Evolutionary conservation across 2,329 filamentous ascomycete genomes (phyloP), one percentile per base, ranked within the genome.

Genomic region (Gnomoniopsis sp.): DNA sequence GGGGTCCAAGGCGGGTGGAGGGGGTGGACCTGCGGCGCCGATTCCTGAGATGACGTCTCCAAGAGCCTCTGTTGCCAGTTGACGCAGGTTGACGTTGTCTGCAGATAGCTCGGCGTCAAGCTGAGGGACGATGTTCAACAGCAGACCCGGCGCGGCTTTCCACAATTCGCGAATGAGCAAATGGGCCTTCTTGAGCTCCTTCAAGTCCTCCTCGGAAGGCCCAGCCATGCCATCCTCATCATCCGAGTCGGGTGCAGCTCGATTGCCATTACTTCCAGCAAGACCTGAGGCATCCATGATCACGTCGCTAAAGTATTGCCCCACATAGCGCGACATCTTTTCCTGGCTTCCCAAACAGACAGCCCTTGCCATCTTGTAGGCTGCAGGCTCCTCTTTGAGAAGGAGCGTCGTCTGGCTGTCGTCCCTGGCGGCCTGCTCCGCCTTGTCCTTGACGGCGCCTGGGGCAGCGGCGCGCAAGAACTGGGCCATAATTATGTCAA

Each of bases 271-370:
- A 55, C 77, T 79, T 11, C 77, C 76, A 21, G 77, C 78, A 49
- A 84, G 80, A 14, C 78, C 84, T 41, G 87, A 92, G 3, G 92
- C 90, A 69, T 97, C 92, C 62, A 98, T 87, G 59, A 99, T 96
- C 53, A 98, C 92, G 58, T 96, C 92, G 73, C 92, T 96, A 72
- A 99, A 99, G 72, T 98, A 99, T 69, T 96, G 92, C 65, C 91
- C 93, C 57, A 98, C 88, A 65, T 96, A 91, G 62, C 92, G 88
- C 1, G 91, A 88, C 93, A 99, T 97, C 74, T 96, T 96, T 66
- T 97, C 93, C 1, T 90, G 86, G 65, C 88, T 96, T 19, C 84
- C 84, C 67, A 92, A 95, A 77, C 95, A 99, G 48, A 99, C 88
- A 2, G 90, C 90, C 74, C 96, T 96, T 22, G 95, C 93, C 89